These are phyloP conservation scores for Fusarium metavorans DNA, from an alignment of 2,329 filamentous ascomycete genomes.

Conservation along the genomic window DNA sequence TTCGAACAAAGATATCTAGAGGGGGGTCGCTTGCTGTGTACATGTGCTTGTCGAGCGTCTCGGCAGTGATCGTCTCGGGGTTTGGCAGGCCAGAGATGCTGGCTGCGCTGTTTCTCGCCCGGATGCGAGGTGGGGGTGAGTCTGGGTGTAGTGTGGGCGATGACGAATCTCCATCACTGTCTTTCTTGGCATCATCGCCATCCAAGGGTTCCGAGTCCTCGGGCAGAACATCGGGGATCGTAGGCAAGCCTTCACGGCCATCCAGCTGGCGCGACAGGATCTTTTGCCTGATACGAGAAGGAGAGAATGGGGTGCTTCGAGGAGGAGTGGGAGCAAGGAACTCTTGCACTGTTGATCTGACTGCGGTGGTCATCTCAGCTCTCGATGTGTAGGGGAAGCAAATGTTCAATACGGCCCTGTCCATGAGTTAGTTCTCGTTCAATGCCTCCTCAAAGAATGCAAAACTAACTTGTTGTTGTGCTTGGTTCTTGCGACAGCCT, in stretches of 20 bases:
- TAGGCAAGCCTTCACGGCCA: slow-evolving; percentile 59
- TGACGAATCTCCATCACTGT: slow-evolving; percentile 69
- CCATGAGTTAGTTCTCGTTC: slow-evolving; percentile 18
- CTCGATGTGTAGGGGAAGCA: slow-evolving; percentile 98
- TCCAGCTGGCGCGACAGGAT: slow-evolving; percentile 77
- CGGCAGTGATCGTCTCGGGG: slow-evolving; percentile 86
- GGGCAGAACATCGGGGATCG: slow-evolving; percentile 63
- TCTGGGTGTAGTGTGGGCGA: slow-evolving; percentile 70
- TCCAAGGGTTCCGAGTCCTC: slow-evolving; percentile 55
- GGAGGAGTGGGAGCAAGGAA: slow-evolving; percentile 80
- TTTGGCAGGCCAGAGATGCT: slow-evolving; percentile 67
- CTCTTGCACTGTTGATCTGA: slow-evolving; percentile 87
- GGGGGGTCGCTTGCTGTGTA: slow-evolving; percentile 90
- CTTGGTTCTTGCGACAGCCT: slow-evolving; percentile 86
- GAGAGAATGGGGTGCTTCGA: slow-evolving; percentile 81
- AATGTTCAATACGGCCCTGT: slow-evolving; percentile 79
- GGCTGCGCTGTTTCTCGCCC: slow-evolving; percentile 48
- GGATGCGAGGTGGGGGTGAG: slow-evolving; percentile 59
- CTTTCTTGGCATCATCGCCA: slow-evolving; percentile 55
- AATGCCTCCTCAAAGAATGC: not conserved
- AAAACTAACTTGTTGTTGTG: slow-evolving; percentile 79
- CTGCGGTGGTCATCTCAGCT: slow-evolving; percentile 92
- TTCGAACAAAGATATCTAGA: slow-evolving; percentile 89
- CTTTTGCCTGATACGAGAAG: slow-evolving; percentile 87
- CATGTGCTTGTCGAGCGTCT: slow-evolving; percentile 86